These are phyloP conservation scores for Aspergillus mulundensis DNA, from an alignment of 495 filamentous ascomycete species.

Conservation along the genomic window DNA sequence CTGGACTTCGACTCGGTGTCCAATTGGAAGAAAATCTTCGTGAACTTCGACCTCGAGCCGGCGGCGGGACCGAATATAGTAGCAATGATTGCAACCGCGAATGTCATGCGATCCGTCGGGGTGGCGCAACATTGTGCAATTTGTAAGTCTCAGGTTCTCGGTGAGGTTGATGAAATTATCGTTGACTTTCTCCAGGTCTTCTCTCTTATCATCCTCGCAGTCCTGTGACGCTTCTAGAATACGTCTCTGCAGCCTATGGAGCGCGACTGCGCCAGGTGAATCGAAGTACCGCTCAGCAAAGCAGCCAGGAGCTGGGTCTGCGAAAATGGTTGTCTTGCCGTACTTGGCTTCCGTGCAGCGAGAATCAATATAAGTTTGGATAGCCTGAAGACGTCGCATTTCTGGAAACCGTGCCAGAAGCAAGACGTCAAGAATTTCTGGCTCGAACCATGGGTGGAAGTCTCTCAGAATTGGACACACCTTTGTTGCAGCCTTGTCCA, in stretches of 20 bases:
- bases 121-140: constrained; percentile 21
- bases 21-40: constrained; percentile 56
- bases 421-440: constrained; percentile 48
- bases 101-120: constrained; percentile 27
- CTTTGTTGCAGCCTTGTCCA: constrained; percentile 46
- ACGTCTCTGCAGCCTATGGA: constrained; percentile 22
- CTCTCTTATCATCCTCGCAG: constrained; percentile 28
- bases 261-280: constrained; percentile 15
- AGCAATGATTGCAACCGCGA: constrained; percentile 32
- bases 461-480: constrained; percentile 42
- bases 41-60: constrained; percentile 49
- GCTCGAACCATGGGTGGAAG: constrained; percentile 49
- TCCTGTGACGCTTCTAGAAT: constrained; percentile 30
- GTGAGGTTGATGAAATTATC: constrained; percentile 17
- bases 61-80: constrained; percentile 24
- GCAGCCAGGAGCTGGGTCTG: constrained; percentile 27
- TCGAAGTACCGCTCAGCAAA: constrained; percentile 46
- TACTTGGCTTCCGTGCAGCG: constrained; percentile 21
- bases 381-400: constrained; percentile 43
- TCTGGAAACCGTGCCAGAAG: constrained; percentile 37
- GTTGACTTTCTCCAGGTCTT: constrained; percentile 34
- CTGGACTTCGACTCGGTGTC: constrained; percentile 10
- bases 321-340: constrained; percentile 39
- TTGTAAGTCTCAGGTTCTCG: constrained; percentile 26
- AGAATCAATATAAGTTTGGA: constrained; percentile 45